These are phyloP conservation scores for Hanseniaspora nectarophila DNA, from an alignment of 805 yeast species.

Conservation along the genomic window DNA sequence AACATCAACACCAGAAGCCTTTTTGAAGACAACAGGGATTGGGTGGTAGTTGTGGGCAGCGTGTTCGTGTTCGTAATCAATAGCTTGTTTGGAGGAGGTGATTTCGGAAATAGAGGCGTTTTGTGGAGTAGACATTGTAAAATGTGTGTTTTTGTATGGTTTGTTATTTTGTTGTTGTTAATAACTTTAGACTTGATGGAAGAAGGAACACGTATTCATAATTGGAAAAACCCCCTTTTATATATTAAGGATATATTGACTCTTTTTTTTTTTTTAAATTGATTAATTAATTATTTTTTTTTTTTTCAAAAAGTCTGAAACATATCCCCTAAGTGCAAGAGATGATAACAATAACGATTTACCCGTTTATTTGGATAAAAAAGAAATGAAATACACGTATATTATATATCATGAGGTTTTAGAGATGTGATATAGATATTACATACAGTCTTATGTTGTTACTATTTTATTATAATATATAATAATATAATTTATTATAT, in stretches of 20 bases:
- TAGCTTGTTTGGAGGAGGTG: slow-evolving; percentile 54
- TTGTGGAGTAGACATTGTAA: slow-evolving; percentile 18
- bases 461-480: too few relatives aligned
- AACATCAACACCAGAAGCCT: slow-evolving; percentile 80
- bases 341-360: not conserved
- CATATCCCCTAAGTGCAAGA: slow-evolving; percentile 13
- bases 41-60: slow-evolving; percentile 98
- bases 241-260: too few relatives aligned
- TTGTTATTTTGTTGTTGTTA: not conserved
- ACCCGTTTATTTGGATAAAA: not conserved
- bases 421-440: too few relatives aligned
- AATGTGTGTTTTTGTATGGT: not conserved
- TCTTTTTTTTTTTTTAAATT: too few relatives aligned
- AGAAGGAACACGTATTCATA: too few relatives aligned
- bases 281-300: too few relatives aligned
- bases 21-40: slow-evolving; percentile 81
- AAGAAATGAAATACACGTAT: not conserved
- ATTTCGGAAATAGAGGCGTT: slow-evolving; percentile 26
- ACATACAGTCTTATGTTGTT: too few relatives aligned
- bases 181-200: too few relatives aligned
- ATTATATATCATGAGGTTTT: too few relatives aligned
- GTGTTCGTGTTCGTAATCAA: slow-evolving; percentile 58
- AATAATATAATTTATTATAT: too few relatives aligned
- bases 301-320: not conserved
- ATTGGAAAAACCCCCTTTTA: too few relatives aligned